A percentile compares a stretch with the other conserved stretches of the same genome.
Conservation (phyloP, 1,284 basidiomycete species). For the Ustilago xerochloae region DNA sequence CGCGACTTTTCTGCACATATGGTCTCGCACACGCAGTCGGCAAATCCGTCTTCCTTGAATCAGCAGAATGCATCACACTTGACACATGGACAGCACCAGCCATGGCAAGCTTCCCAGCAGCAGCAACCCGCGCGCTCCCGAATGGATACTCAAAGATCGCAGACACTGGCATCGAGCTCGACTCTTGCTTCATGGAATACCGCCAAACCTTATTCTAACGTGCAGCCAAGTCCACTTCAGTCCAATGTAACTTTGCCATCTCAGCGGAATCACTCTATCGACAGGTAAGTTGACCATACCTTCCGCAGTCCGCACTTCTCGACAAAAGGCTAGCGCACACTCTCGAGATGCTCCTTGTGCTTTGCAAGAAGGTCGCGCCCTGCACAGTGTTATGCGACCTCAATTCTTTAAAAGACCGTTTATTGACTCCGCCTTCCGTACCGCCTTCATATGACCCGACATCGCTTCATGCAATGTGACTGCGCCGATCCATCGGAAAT, state of each 20-base stretch:
- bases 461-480: not conserved
- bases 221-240: slow-evolving; percentile 10
- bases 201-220: slow-evolving; percentile 19
- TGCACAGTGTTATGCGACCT: too few species aligned
- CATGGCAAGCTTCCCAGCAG: slow-evolving; percentile 5
- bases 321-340: too few species aligned
- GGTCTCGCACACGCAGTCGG: not conserved
- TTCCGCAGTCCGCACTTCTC: slow-evolving; percentile 1
- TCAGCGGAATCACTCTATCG: slow-evolving; percentile 4
- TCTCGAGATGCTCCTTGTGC: too few species aligned
- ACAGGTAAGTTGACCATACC: slow-evolving; percentile 16
- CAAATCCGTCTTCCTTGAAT: not conserved
- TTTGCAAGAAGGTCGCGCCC: too few species aligned
- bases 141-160: not conserved
- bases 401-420: too few species aligned
- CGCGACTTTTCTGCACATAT: not conserved
- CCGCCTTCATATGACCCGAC: not conserved
- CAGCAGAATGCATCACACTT: not conserved
- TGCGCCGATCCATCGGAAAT: not conserved
- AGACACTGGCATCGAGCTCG: not conserved
- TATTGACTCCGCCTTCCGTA: not conserved
- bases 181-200: slow-evolving; percentile 24
- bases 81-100: slow-evolving; percentile 1
- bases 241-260: not conserved
- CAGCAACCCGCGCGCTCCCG: too few species aligned